Evolutionary conservation across 176 grass and related monocot species (phyloP).

Genomic region (Lolium rigidum): DNA sequence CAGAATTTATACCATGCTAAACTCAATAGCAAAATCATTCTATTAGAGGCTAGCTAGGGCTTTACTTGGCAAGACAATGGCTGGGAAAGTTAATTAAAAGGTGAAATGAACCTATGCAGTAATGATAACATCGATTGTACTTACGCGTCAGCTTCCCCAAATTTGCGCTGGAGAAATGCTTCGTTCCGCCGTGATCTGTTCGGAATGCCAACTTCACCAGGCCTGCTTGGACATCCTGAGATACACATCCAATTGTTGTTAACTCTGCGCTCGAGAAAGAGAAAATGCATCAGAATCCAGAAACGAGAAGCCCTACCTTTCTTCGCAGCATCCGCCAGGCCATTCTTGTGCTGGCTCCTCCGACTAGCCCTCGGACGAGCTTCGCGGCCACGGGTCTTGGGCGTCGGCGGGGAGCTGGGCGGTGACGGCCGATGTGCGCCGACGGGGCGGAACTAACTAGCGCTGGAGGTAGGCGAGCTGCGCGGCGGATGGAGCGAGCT

Average conservation of each 20-base stretch:
- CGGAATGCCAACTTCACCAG: constrained; percentile 40
- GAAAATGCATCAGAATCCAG: not conserved
- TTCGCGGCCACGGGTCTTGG: not conserved
- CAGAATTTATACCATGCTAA: not conserved
- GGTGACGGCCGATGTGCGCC: not conserved
- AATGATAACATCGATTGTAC: not conserved
- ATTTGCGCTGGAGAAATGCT: constrained; percentile 35
- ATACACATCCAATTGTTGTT: not conserved
- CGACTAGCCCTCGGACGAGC: not conserved
- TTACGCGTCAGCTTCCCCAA: constrained; percentile 44
- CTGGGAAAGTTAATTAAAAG: not conserved
- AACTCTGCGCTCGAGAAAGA: not conserved
- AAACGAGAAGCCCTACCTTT: constrained; percentile 39
- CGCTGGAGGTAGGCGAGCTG: not conserved
- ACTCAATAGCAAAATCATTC: not conserved
- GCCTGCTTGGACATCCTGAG: constrained; percentile 47
- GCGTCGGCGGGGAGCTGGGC: not conserved
- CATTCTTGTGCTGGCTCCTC: constrained; percentile 37
- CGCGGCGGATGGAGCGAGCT: not conserved
- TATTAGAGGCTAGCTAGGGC: not conserved
- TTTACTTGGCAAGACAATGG: constrained; percentile 7
- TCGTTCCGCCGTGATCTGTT: constrained; percentile 22
- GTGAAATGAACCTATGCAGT: constrained; percentile 1
- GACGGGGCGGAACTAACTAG: not conserved
- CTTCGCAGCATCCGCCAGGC: constrained; percentile 59